Conservation (phyloP, 352 stramenopile species). For the Globisporangium takayamanum region DNA sequence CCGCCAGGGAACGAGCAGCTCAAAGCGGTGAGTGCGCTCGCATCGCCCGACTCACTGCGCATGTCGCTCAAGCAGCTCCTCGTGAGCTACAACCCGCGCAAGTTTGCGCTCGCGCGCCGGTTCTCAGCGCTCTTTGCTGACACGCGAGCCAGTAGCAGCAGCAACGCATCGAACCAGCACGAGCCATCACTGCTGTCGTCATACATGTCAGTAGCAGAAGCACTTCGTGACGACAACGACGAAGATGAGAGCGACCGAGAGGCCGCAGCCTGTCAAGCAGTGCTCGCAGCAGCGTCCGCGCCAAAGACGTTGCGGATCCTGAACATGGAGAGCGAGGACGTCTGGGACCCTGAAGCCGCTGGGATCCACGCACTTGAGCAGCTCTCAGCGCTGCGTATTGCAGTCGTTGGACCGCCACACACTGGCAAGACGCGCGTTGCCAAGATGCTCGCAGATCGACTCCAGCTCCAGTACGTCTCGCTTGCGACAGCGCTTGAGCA, state of each 20-base stretch:
- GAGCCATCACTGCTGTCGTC: background rate
- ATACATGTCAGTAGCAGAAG: background rate
- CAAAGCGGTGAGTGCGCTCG: slow-evolving; percentile 34
- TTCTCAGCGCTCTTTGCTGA: slow-evolving; percentile 36
- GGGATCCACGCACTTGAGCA: slow-evolving; percentile 24
- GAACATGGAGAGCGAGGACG: slow-evolving; percentile 23
- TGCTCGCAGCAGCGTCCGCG: slow-evolving; percentile 2
- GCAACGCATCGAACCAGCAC: background rate
- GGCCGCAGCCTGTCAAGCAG: background rate
- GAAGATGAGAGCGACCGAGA: background rate
- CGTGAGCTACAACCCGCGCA: slow-evolving; percentile 63
- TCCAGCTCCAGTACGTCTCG: slow-evolving; percentile 48
- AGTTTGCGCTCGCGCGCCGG: slow-evolving; percentile 57
- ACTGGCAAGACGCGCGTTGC: slow-evolving; percentile 53
- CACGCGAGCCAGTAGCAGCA: background rate
- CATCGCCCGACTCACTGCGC: slow-evolving; percentile 32
- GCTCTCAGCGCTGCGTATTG: slow-evolving; percentile 39
- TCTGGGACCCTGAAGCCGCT: slow-evolving; percentile 41
- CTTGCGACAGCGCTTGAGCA: slow-evolving; percentile 31
- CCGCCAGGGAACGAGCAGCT: slow-evolving; percentile 41
- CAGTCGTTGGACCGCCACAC: slow-evolving; percentile 51
- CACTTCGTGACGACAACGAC: background rate
- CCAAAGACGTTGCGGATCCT: slow-evolving; percentile 11
- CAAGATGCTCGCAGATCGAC: slow-evolving; percentile 28
- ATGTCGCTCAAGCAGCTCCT: slow-evolving; percentile 79